phyloP scores from a whole-genome alignment of 495 filamentous ascomycete genomes.

The Trypethelium eluteriae region DNA sequence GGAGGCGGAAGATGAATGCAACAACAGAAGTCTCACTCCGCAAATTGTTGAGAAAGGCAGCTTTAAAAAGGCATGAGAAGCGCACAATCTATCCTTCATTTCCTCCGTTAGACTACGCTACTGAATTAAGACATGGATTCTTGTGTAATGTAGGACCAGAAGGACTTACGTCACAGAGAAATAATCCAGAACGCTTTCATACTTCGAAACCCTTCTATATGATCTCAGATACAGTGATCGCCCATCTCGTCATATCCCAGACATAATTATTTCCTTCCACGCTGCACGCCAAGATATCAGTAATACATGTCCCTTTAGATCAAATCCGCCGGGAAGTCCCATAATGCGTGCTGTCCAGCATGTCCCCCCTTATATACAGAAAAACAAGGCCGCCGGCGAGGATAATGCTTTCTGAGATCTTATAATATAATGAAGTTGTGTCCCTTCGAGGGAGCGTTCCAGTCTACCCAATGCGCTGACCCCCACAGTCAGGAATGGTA shows the following conservation, averaged over 20 bases:
- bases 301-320: background rate
- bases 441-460: background rate
- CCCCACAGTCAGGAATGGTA: conserved; percentile 80
- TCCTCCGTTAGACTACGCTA: too few relatives aligned
- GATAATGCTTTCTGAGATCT: background rate
- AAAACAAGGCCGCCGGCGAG: background rate
- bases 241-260: background rate
- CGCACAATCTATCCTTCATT: too few relatives aligned
- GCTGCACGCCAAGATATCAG: background rate
- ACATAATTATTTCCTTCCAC: background rate
- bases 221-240: background rate
- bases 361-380: background rate
- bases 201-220: background rate
- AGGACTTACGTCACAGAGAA: too few relatives aligned
- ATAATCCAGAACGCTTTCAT: background rate
- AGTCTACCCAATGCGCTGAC: conserved; percentile 50
- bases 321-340: background rate
- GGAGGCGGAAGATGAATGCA: too few relatives aligned
- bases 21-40: too few relatives aligned
- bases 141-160: too few relatives aligned
- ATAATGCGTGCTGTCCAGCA: background rate
- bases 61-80: too few relatives aligned
- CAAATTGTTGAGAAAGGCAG: too few relatives aligned
- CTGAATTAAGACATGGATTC: too few relatives aligned
- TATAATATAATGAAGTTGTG: background rate